A percentile compares a stretch with the other conserved stretches of the same genome.
Evolutionary conservation across 2,329 filamentous ascomycete genomes (phyloP).

Genomic region (Curvularia verruculosa): DNA sequence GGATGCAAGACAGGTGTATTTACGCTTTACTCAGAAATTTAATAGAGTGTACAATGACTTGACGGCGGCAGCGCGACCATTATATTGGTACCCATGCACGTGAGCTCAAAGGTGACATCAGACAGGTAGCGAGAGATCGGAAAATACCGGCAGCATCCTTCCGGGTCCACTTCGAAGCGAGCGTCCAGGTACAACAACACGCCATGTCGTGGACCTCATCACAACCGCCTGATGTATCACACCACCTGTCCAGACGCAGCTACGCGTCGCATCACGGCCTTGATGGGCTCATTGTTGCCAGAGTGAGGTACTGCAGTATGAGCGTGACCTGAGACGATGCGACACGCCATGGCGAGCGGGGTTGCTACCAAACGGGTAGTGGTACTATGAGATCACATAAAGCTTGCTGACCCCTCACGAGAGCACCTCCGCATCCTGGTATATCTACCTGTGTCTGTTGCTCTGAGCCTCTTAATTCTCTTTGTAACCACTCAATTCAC

Average conservation of each 20-base stretch:
- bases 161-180: slow-evolving; percentile 21
- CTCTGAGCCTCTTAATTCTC: slow-evolving; percentile 14
- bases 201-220: slow-evolving; percentile 28
- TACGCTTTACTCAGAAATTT: neutral
- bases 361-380: slow-evolving; percentile 27
- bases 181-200: slow-evolving; percentile 25
- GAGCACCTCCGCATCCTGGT: slow-evolving; percentile 29
- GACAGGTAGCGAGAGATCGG: slow-evolving; percentile 10
- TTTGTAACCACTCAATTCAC: slow-evolving; percentile 1
- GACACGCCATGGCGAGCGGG: slow-evolving; percentile 30
- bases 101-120: neutral
- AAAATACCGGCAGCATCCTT: slow-evolving; percentile 13
- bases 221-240: slow-evolving; percentile 32
- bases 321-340: slow-evolving; percentile 40
- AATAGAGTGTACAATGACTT: slow-evolving; percentile 3
- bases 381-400: slow-evolving; percentile 46
- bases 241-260: slow-evolving; percentile 22
- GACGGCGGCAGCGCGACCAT: neutral
- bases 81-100: slow-evolving; percentile 9
- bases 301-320: slow-evolving; percentile 27
- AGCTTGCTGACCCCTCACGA: slow-evolving; percentile 43
- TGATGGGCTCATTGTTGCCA: slow-evolving; percentile 15
- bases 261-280: slow-evolving; percentile 21
- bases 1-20: neutral
- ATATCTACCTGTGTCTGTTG: slow-evolving; percentile 12